Evolutionary conservation across 116 monocot genomes (phyloP), one percentile per base, ranked within the genome.

Genomic region (Phalaenopsis hybrid): DNA sequence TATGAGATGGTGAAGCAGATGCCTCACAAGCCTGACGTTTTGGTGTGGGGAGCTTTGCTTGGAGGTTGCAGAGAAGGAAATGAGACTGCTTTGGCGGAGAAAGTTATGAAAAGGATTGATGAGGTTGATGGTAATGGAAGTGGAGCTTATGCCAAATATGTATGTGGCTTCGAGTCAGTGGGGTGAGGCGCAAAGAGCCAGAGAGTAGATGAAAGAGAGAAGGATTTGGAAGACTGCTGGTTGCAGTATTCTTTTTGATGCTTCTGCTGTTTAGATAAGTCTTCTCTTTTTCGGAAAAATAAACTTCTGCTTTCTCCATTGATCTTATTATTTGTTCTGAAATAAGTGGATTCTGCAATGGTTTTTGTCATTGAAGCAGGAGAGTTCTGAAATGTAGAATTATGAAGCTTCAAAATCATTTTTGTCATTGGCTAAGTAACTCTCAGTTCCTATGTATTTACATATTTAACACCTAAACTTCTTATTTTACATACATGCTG

Each of bases 11-110:
- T 88, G 11, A 78, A 74, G 28, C 52, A 85, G 50, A 88, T 88
- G 88, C 88, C 85, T 15, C 45, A 67, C 57, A 46, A 83, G 43
- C 85, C 88, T 8, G 85, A 88, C 8, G 16, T 83, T 70, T 76
- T 59, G 23, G 50, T 85, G 8, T 88, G 85, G 88, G 85, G 85
- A 75, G 85, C 88, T 79, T 52, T 85, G 67, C 85, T 85, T 81
- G 85, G 82, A 49, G 85, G 85, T 28, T 88, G 83, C 44, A 82
- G 83, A 61, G 48, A 73, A 16, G 44, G 44, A 21, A 81, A 80
- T 61, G 85, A 85, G 20, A 13, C 83, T 37, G 37, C 78, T 46
- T 77, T 67, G 28, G 85, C 82, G 4, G 68, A 82, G 61, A 75
- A 80, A 75, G 80, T 67, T 8, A 82, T 86, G 79, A 80, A 82